Conservation (phyloP, 345 rosid genomes). For the Angophora floribunda region DNA sequence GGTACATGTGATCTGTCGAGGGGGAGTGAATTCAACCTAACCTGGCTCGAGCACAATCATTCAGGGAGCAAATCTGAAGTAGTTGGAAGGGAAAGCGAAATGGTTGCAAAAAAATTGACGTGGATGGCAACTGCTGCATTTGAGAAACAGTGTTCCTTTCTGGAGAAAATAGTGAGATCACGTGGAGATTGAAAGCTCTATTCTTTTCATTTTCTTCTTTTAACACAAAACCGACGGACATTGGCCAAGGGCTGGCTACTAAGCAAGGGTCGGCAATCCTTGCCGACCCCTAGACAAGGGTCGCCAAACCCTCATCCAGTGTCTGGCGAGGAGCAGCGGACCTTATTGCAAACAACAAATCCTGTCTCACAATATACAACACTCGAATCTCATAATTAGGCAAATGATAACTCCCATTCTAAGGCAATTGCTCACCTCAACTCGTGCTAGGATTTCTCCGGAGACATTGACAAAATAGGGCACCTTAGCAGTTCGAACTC, state of each 20-base stretch:
- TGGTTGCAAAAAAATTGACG: neutral
- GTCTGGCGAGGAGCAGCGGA: fast-evolving
- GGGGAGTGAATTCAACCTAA: neutral
- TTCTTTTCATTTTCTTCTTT: no score
- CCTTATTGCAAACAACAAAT: neutral
- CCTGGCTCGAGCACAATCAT: neutral
- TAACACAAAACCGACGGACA: neutral
- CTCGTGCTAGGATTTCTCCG: neutral
- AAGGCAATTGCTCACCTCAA: neutral
- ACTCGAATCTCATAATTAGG: neutral
- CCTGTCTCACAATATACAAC: neutral
- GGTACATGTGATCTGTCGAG: neutral
- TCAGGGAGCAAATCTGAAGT: neutral
- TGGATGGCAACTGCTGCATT: neutral
- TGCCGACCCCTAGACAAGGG: neutral
- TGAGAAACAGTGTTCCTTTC: neutral
- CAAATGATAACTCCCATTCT: neutral
- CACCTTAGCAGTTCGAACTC: neutral
- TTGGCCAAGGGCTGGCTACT: neutral
- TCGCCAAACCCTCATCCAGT: fast-evolving
- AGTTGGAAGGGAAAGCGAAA: neutral
- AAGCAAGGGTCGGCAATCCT: fast-evolving
- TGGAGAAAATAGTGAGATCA: neutral
- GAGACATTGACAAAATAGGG: neutral
- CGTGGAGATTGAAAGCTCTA: neutral